Evolutionary conservation across 2,329 filamentous ascomycete genomes (phyloP).

Genomic region (Penicillium psychrosexuale): DNA sequence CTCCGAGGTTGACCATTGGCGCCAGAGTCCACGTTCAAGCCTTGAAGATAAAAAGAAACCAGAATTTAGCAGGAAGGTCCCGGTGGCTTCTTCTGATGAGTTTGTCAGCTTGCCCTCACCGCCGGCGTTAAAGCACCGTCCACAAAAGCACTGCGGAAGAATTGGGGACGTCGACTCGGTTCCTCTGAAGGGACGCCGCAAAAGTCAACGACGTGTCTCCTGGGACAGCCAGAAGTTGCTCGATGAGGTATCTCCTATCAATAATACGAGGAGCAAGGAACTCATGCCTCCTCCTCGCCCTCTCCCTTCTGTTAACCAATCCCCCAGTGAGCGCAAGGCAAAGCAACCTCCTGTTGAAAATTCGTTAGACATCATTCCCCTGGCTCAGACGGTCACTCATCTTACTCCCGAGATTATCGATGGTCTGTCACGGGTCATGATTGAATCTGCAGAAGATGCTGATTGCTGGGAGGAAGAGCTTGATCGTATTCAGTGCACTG

Average conservation of each 20-base stretch:
- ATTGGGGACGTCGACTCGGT: conserved; percentile 22
- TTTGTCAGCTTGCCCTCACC: conserved; percentile 36
- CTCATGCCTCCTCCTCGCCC: background rate
- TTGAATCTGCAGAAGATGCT: conserved; percentile 37
- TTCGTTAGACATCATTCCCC: conserved; percentile 10
- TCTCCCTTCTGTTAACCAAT: conserved; percentile 15
- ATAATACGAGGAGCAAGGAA: conserved; percentile 10
- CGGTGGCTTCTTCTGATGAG: conserved; percentile 26
- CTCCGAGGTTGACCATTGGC: conserved; percentile 38
- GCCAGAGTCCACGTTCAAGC: conserved; percentile 31
- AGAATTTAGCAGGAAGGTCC: conserved; percentile 35
- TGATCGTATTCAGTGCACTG: conserved; percentile 34
- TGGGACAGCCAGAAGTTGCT: conserved; percentile 39
- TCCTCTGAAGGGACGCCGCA: conserved; percentile 22
- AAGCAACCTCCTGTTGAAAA: conserved; percentile 11
- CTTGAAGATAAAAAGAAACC: conserved; percentile 33
- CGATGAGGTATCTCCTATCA: conserved; percentile 24
- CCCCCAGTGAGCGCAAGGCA: conserved; percentile 21
- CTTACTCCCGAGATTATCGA: conserved; percentile 39
- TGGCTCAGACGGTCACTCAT: conserved; percentile 36
- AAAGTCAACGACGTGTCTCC: conserved; percentile 35
- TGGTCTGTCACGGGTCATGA: conserved; percentile 36
- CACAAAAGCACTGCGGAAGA: conserved; percentile 39
- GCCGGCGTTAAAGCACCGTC: conserved; percentile 40
- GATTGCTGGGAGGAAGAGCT: conserved; percentile 40